Evolutionary conservation across 495 filamentous ascomycete species (phyloP).

Genomic region (Tuber magnatum): DNA sequence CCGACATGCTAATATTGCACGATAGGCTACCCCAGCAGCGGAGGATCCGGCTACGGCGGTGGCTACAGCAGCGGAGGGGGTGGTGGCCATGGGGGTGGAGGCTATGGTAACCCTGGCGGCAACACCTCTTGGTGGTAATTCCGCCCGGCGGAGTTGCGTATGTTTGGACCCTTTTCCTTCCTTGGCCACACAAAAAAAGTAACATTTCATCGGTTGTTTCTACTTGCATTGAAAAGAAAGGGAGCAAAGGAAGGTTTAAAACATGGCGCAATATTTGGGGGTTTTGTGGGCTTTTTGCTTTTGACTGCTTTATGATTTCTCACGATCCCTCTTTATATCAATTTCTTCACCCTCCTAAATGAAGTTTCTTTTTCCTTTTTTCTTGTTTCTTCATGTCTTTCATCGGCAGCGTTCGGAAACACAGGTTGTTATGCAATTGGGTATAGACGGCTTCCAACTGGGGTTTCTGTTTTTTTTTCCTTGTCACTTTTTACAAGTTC

Average conservation of each 20-base stretch:
- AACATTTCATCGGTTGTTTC: constrained; percentile 38
- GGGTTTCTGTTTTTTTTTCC: constrained; percentile 37
- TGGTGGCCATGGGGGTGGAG: constrained; percentile 47
- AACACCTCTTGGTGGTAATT: constrained; percentile 94
- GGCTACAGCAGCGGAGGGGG: constrained; percentile 39
- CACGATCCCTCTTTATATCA: constrained; percentile 39
- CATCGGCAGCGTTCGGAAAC: constrained; percentile 36
- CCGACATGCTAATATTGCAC: constrained; percentile 28
- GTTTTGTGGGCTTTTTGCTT: constrained; percentile 50
- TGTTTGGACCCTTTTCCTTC: constrained; percentile 33
- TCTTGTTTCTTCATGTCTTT: constrained; percentile 38
- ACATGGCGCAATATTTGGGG: constrained; percentile 41
- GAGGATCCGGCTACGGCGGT: constrained; percentile 36
- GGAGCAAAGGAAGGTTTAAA: constrained; percentile 40
- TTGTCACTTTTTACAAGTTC: constrained; percentile 47
- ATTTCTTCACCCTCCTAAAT: constrained; percentile 33
- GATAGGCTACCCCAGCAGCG: constrained; percentile 31
- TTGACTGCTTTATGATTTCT: constrained; percentile 48
- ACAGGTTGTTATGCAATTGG: constrained; percentile 38
- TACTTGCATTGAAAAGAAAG: constrained; percentile 41
- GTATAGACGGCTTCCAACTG: constrained; percentile 39
- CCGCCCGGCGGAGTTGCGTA: constrained; percentile 34
- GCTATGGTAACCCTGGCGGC: constrained; percentile 80
- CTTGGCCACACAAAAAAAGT: constrained; percentile 38
- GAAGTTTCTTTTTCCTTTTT: constrained; percentile 41